Evolutionary conservation across 805 yeast species (phyloP).

Genomic region (Ogataea neopini): DNA sequence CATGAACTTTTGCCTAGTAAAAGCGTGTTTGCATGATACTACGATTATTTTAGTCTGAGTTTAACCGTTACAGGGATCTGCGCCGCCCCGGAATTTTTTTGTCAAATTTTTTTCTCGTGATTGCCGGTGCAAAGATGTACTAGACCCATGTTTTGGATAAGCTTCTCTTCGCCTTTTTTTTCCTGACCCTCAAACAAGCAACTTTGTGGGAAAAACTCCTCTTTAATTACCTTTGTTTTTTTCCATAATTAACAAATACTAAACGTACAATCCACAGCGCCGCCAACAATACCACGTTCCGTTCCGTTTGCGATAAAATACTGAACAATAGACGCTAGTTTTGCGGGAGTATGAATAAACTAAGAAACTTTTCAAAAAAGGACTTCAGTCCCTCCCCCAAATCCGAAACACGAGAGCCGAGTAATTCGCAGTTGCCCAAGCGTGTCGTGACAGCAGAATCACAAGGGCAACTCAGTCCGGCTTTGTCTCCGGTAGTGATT

Average conservation of each 20-base stretch:
- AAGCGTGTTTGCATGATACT: too few relatives aligned
- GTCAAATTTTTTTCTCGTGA: neutral
- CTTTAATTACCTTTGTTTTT: neutral
- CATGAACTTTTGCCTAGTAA: too few relatives aligned
- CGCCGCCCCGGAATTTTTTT: neutral
- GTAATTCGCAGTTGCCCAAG: constrained; percentile 12
- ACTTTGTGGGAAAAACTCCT: neutral
- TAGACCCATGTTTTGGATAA: neutral
- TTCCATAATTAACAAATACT: neutral
- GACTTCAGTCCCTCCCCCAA: constrained; percentile 17
- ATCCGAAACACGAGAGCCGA: constrained; percentile 3
- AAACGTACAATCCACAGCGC: too few relatives aligned
- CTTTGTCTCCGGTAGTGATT: constrained; percentile 70
- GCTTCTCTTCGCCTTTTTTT: neutral
- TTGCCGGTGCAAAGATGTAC: neutral
- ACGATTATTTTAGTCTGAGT: too few relatives aligned
- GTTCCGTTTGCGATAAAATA: neutral
- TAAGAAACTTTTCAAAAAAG: constrained; percentile 27
- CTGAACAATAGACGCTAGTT: neutral
- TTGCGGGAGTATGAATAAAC: constrained; percentile 24
- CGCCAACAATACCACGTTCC: neutral
- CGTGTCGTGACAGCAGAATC: constrained; percentile 31
- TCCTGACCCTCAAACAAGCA: neutral
- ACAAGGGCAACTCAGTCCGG: constrained; percentile 36
- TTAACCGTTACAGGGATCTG: neutral